Conservation (phyloP, 805 yeast species). For the Candida chauliodis region DNA sequence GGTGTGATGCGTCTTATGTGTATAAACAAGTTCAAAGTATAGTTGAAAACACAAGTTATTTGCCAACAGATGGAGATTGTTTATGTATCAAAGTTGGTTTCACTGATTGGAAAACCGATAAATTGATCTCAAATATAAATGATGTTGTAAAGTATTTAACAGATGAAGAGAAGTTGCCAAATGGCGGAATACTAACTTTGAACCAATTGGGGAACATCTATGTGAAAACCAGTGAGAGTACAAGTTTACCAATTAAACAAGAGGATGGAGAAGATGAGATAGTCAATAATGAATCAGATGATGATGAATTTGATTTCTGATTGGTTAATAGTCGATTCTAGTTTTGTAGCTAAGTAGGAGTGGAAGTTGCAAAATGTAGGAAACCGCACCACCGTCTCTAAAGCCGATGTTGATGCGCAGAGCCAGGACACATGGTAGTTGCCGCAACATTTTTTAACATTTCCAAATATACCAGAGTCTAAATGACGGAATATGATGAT, state of each 20-base stretch:
- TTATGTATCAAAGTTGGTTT: slow-evolving; percentile 60
- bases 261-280: slow-evolving; percentile 1
- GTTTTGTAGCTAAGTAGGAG: too few species aligned
- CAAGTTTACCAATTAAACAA: slow-evolving; percentile 52
- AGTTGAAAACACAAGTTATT: slow-evolving; percentile 55
- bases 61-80: slow-evolving; percentile 61
- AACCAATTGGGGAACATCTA: slow-evolving; percentile 49
- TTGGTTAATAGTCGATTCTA: too few species aligned
- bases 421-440: slow-evolving; percentile 2
- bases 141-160: slow-evolving; percentile 49
- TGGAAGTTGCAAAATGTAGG: too few species aligned
- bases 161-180: slow-evolving; percentile 42
- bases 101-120: slow-evolving; percentile 38
- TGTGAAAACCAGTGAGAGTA: slow-evolving; percentile 64
- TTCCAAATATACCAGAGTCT: neutral
- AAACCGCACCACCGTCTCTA: too few species aligned
- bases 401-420: too few species aligned
- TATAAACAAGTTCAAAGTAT: slow-evolving; percentile 63
- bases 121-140: slow-evolving; percentile 51
- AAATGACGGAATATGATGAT: neutral
- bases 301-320: slow-evolving; percentile 17
- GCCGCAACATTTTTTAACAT: neutral
- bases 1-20: slow-evolving; percentile 64
- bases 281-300: slow-evolving; percentile 11
- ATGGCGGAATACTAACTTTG: slow-evolving; percentile 51